A percentile compares a stretch with the other conserved stretches of the same genome.
Evolutionary conservation across 495 filamentous ascomycete genomes (phyloP).

Genomic region (Penicillium chermesinum): DNA sequence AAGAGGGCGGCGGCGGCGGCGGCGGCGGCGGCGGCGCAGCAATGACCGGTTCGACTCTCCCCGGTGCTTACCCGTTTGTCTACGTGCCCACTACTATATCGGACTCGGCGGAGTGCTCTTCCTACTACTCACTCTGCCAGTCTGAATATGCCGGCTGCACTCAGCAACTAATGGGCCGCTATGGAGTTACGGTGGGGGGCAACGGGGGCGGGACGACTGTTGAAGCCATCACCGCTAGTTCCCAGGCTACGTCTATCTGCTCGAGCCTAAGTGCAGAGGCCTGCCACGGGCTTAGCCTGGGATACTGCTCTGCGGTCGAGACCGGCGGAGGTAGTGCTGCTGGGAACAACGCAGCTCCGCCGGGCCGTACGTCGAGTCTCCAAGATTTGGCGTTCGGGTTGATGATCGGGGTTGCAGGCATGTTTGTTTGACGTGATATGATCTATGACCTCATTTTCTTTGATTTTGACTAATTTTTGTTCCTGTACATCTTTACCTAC

Average conservation of each 20-base stretch:
- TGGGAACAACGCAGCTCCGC: slow-evolving; percentile 27
- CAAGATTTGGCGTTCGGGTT: slow-evolving; percentile 40
- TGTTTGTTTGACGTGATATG: slow-evolving; percentile 36
- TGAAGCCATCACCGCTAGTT: slow-evolving; percentile 46
- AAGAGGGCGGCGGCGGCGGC: slow-evolving; percentile 12
- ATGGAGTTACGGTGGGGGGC: slow-evolving; percentile 41
- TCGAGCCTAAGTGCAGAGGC: slow-evolving; percentile 56
- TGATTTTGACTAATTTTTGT: slow-evolving; percentile 4
- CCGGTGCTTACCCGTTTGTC: slow-evolving; percentile 57
- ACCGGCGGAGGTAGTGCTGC: slow-evolving; percentile 25
- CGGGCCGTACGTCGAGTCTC: slow-evolving; percentile 28
- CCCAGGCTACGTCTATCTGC: slow-evolving; percentile 59
- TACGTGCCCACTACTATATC: slow-evolving; percentile 61
- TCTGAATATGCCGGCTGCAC: slow-evolving; percentile 61
- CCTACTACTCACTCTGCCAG: slow-evolving; percentile 61
- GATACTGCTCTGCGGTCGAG: slow-evolving; percentile 45
- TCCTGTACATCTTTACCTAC: neutral
- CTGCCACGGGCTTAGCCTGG: slow-evolving; percentile 54
- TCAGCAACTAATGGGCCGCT: slow-evolving; percentile 47
- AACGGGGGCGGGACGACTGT: slow-evolving; percentile 56
- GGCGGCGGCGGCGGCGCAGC: slow-evolving; percentile 25
- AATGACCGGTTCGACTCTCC: slow-evolving; percentile 39
- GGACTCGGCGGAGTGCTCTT: slow-evolving; percentile 58
- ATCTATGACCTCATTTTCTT: slow-evolving; percentile 6
- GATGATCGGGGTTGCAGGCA: slow-evolving; percentile 38